Evolutionary conservation across 768 basidiomycete genomes (phyloP).

Genomic region (Boletus subcaerulescens): DNA sequence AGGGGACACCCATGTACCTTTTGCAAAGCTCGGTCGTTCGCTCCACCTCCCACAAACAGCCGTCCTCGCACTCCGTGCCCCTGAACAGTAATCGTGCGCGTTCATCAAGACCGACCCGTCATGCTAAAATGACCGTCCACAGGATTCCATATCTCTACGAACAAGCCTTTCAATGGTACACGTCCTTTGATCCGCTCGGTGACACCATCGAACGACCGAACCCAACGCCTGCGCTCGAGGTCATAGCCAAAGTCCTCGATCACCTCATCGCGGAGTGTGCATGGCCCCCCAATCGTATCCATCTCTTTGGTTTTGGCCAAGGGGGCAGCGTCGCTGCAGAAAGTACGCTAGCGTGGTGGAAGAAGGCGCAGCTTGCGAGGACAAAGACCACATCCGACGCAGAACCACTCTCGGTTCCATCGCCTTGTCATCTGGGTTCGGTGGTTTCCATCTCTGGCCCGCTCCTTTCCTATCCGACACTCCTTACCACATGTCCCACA

Average conservation of each 20-base stretch:
- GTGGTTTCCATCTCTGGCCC: constrained; percentile 70
- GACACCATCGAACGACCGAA: constrained; percentile 69
- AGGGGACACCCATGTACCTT: constrained; percentile 84
- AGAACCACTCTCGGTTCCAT: constrained; percentile 2
- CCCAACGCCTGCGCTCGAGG: constrained; percentile 63
- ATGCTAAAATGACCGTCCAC: constrained; percentile 12
- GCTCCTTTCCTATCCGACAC: constrained; percentile 74
- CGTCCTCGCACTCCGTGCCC: constrained; percentile 73
- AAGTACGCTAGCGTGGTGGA: constrained; percentile 58
- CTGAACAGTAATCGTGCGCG: constrained; percentile 57
- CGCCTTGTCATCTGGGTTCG: constrained; percentile 51
- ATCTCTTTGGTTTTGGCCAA: constrained; percentile 87
- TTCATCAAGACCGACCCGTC: neutral
- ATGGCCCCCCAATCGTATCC: constrained; percentile 71
- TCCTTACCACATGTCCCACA: constrained; percentile 50
- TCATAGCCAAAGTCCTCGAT: constrained; percentile 49
- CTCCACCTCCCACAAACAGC: constrained; percentile 91
- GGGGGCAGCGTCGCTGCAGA: constrained; percentile 80
- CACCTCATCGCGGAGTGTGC: constrained; percentile 57
- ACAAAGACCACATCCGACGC: constrained; percentile 4
- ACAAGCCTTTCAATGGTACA: constrained; percentile 83
- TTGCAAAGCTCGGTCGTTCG: constrained; percentile 65
- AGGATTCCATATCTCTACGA: constrained; percentile 81
- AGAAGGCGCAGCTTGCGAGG: constrained; percentile 25
- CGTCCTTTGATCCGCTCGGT: constrained; percentile 76